A percentile compares a stretch with the other conserved stretches of the same genome.
phyloP scores from a whole-genome alignment of 1,284 basidiomycete species.

The Schizopora paradoxa region DNA sequence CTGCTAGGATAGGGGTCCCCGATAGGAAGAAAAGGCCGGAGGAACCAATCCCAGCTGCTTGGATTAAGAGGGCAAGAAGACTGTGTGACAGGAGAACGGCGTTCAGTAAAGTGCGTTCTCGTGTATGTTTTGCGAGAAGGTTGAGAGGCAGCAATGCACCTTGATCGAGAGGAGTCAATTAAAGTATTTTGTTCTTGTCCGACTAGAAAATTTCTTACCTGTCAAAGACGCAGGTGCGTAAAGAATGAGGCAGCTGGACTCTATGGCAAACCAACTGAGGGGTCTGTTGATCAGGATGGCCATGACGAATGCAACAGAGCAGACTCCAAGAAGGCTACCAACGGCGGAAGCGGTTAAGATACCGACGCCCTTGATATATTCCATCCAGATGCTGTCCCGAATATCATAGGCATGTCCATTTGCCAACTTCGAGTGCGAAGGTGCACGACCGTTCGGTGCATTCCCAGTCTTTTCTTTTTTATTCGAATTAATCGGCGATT shows the following conservation, averaged over 20 bases:
- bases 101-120: constrained; percentile 58
- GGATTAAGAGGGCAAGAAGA: constrained; percentile 45
- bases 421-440: neutral
- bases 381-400: constrained; percentile 30
- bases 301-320: constrained; percentile 74
- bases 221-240: constrained; percentile 75
- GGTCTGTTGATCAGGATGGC: constrained; percentile 54
- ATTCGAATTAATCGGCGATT: neutral
- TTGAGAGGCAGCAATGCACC: constrained; percentile 51
- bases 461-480: constrained; percentile 3
- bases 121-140: constrained; percentile 38
- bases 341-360: constrained; percentile 46
- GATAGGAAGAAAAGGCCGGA: constrained; percentile 62
- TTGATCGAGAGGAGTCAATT: constrained; percentile 27
- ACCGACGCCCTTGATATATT: constrained; percentile 36
- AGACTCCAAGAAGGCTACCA: constrained; percentile 61
- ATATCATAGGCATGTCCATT: constrained; percentile 29
- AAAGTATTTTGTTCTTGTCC: too few species aligned
- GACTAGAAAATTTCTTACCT: constrained; percentile 36
- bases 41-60: constrained; percentile 63
- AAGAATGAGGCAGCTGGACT: constrained; percentile 66
- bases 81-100: constrained; percentile 60
- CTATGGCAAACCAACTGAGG: constrained; percentile 77
- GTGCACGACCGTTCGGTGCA: neutral
- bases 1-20: constrained; percentile 46